phyloP scores from a whole-genome alignment of 495 filamentous ascomycete species.

The Wilcoxina mikolae region DNA sequence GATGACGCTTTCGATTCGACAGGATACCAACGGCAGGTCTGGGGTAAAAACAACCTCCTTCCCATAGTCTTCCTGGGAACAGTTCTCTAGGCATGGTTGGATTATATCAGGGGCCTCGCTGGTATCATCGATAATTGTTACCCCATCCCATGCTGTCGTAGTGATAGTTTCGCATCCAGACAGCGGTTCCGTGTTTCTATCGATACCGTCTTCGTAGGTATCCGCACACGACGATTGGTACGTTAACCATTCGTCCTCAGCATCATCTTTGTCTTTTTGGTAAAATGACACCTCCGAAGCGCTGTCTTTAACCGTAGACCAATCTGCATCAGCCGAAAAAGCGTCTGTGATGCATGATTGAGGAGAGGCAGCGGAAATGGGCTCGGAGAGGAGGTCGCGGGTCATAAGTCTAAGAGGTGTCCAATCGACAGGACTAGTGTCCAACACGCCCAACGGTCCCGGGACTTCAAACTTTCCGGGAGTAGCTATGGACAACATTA shows the following conservation, averaged over 20 bases:
- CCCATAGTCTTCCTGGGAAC: background rate
- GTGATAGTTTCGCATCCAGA: background rate
- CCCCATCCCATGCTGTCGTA: background rate
- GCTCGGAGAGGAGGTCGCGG: background rate
- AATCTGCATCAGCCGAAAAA: background rate
- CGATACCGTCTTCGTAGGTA: background rate
- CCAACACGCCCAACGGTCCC: background rate
- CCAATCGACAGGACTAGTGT: background rate
- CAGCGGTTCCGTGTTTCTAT: background rate
- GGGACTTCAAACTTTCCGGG: background rate
- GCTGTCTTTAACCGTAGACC: background rate
- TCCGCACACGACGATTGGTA: background rate
- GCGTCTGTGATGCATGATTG: slow-evolving; percentile 4
- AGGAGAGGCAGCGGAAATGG: background rate
- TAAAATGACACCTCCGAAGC: background rate
- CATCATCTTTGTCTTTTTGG: background rate
- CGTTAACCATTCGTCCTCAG: background rate
- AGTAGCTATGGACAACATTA: no score
- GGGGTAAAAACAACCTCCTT: background rate
- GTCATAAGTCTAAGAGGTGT: background rate
- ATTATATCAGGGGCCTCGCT: background rate
- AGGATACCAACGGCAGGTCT: background rate
- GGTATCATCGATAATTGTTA: slow-evolving; percentile 2
- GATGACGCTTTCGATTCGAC: background rate
- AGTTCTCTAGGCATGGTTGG: background rate